Base-by-base conservation (phyloP, 305 asterid species). In the Fraxinus paxiana region DNA sequence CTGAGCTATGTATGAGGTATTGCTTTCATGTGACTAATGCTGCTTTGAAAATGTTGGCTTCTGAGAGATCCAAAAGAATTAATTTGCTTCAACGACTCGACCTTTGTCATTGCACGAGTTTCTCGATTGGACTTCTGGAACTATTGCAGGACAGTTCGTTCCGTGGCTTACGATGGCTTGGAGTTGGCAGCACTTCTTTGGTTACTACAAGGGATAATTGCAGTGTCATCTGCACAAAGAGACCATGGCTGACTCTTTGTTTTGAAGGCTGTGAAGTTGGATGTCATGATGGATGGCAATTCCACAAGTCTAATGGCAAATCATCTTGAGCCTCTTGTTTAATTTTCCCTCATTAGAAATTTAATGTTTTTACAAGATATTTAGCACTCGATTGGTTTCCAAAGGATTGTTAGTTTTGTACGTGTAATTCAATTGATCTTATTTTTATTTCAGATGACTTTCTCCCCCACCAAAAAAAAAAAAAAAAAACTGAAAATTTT, bases 271-370 rank as follows among this genome's bases (percentile, higher is more conserved):
- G 98, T 78, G 96, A 93, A 84, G 77, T 89, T 63, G 98, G 98
- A 72, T 94, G 97, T 76, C 95, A 88, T 26, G 96, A 92, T 78
- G 97, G 96, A 63, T 94, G 98, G 98, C 92, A 92, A 38, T 91
- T 74, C 83, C 94, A 91, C 75, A 70, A 74, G 70, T 28, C 17
- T 28, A 31, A 43, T 43, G 22, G 31, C 35, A 6, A 4, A 41
- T 73, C 13, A 59, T 59, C 31, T 59, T 59, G 70, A 59, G 8
- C 20, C 28, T 18, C 70, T 61, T 3, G 33, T 61, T 61, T 61
- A 22, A 24, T 22, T 63, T 63, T 8, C 30, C 72, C 10, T 13
- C 15, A 0, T n/a, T 17, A n/a, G 24, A 54, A 17, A 54, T 54
- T 54, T 54, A 17, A 54, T 6, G 9, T 63, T 8, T 63, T 63